Evolutionary conservation across 148 eudicot genomes (phyloP).

Genomic region (Spergularia bocconei): DNA sequence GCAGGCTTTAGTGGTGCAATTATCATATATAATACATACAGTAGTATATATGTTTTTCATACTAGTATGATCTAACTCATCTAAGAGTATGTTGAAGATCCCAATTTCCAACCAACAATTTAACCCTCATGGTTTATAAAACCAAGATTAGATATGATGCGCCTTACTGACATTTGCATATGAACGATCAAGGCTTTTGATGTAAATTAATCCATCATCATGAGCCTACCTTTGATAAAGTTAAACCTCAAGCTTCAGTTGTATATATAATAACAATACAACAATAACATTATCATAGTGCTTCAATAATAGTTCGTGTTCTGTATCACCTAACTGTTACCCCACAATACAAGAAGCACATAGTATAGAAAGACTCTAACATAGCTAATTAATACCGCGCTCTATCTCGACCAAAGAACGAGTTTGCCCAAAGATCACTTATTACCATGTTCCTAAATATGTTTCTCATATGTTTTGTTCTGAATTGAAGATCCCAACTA

Average conservation of each 20-base stretch:
- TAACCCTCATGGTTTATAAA: slow-evolving; percentile 2
- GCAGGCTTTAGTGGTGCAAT: slow-evolving; percentile 26
- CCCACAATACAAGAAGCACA: too few relatives aligned
- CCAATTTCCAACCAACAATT: slow-evolving; percentile 27
- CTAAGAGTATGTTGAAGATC: slow-evolving; percentile 25
- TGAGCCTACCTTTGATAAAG: slow-evolving; percentile 6
- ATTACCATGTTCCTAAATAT: background rate
- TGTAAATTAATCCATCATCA: slow-evolving; percentile 18
- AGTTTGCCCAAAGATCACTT: too few relatives aligned
- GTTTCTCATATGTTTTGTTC: slow-evolving; percentile 2
- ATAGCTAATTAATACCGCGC: too few relatives aligned
- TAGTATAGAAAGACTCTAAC: too few relatives aligned
- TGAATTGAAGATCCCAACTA: slow-evolving; percentile 32
- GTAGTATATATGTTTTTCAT: background rate
- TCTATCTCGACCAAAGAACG: too few relatives aligned
- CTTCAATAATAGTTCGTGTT: too few relatives aligned
- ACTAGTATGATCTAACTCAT: slow-evolving; percentile 1
- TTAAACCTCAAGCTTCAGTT: background rate
- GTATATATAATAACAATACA: background rate
- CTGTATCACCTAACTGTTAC: too few relatives aligned
- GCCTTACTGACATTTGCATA: slow-evolving; percentile 7
- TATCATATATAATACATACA: slow-evolving; percentile 3
- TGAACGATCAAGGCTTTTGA: slow-evolving; percentile 18
- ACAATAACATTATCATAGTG: too few relatives aligned
- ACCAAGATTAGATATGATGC: slow-evolving; percentile 35